Evolutionary conservation across 768 basidiomycete species (phyloP).

Genomic region (Leccinum subtestaceum): DNA sequence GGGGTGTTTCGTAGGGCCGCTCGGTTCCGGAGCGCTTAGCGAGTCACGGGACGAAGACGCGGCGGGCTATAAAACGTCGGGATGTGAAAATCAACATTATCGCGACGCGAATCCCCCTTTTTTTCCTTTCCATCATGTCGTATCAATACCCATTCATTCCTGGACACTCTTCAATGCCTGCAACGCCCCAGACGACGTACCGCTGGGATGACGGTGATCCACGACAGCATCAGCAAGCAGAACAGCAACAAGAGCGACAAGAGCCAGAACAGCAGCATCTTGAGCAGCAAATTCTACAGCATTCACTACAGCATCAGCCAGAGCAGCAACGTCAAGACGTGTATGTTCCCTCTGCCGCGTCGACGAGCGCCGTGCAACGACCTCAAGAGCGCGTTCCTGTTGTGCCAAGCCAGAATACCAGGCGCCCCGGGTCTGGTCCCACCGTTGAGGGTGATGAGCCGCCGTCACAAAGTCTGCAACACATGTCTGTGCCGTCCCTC

Average conservation of each 20-base stretch:
- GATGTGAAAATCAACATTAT: conserved; percentile 12
- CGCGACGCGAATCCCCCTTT: conserved; percentile 21
- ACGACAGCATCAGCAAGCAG: conserved; percentile 1
- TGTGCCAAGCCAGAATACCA: conserved; percentile 30
- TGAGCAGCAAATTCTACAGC: conserved; percentile 40
- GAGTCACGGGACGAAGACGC: conserved; percentile 25
- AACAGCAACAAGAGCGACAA: conserved; percentile 22
- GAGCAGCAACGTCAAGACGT: conserved; percentile 24
- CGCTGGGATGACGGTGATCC: conserved; percentile 42
- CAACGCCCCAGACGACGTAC: conserved; percentile 44
- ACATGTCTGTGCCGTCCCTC: conserved; percentile 18
- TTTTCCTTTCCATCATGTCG: conserved; percentile 41
- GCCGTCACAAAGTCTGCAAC: conserved; percentile 23
- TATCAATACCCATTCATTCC: conserved; percentile 46
- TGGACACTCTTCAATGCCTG: conserved; percentile 47
- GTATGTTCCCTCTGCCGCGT: conserved; percentile 15
- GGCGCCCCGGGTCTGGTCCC: conserved; percentile 19
- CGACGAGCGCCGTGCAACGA: conserved; percentile 17
- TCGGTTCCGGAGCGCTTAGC: not conserved
- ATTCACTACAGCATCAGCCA: conserved; percentile 37
- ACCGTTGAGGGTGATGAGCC: conserved; percentile 24
- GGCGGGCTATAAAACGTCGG: conserved; percentile 33
- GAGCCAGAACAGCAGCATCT: conserved; percentile 35
- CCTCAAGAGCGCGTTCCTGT: conserved; percentile 28
- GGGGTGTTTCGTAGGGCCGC: conserved; percentile 9